phyloP scores from a whole-genome alignment of 257 asterid species.

The Buddleja alternifolia region DNA sequence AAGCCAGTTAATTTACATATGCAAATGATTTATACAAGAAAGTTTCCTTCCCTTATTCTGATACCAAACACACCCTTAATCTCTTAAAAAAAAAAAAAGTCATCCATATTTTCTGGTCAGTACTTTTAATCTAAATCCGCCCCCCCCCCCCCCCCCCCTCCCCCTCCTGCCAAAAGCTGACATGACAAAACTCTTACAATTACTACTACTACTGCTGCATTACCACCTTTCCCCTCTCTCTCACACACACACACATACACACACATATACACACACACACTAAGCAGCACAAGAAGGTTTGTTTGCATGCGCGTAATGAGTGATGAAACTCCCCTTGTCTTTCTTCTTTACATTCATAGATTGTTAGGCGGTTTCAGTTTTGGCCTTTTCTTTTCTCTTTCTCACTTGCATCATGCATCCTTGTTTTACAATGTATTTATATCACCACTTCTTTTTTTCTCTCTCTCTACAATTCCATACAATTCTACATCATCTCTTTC shows the following conservation, averaged over 20 bases:
- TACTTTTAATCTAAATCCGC: no score
- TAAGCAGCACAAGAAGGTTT: slow-evolving; percentile 37
- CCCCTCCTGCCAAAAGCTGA: slow-evolving; percentile 42
- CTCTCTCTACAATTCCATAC: no score
- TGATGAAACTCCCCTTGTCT: slow-evolving; percentile 18
- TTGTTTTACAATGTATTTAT: no score
- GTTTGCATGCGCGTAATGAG: slow-evolving; percentile 55
- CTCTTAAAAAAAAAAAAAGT: no score
- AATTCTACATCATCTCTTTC: no score
- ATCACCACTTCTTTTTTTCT: slow-evolving; percentile 1
- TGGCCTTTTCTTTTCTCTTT: slow-evolving; percentile 22
- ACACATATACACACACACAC: slow-evolving; percentile 27
- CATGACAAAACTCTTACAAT: slow-evolving; percentile 43
- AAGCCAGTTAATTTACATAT: no score
- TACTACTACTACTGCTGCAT: slow-evolving; percentile 27
- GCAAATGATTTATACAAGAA: no score
- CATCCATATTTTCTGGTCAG: no score
- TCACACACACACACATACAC: slow-evolving; percentile 20
- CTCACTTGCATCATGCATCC: neutral
- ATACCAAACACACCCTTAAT: no score
- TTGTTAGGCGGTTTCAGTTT: slow-evolving; percentile 36
- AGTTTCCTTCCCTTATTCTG: no score
- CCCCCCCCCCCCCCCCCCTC: no score
- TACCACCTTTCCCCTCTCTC: slow-evolving; percentile 3
- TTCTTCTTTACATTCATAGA: slow-evolving; percentile 24